Evolutionary conservation across 768 basidiomycete species (phyloP).

Genomic region (Suillus plorans): DNA sequence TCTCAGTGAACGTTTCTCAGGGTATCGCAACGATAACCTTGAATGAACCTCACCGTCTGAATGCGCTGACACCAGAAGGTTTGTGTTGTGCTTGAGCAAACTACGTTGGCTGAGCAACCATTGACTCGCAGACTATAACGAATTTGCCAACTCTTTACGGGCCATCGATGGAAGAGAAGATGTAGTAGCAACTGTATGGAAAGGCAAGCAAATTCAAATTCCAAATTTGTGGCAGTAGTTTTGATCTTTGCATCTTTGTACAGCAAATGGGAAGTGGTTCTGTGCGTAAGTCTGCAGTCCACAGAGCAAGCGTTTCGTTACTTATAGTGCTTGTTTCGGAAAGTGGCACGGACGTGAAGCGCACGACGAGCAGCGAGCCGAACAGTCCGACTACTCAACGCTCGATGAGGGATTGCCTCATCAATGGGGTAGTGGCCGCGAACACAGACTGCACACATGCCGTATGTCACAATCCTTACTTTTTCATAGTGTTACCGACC

Average conservation of each 20-base stretch:
- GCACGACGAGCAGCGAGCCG: too few species aligned
- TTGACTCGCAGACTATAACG: conserved; percentile 53
- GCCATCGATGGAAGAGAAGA: conserved; percentile 59
- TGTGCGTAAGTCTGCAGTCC: conserved; percentile 54
- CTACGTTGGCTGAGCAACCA: background rate
- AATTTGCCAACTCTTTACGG: conserved; percentile 55
- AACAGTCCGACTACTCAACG: conserved; percentile 7
- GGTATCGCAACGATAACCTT: conserved; percentile 71
- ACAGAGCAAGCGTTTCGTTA: background rate
- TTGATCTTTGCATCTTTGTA: background rate
- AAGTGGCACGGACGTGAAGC: conserved; percentile 61
- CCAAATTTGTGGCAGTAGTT: background rate
- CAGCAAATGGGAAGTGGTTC: conserved; percentile 71
- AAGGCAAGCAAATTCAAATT: conserved; percentile 45
- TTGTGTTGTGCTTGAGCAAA: conserved; percentile 20
- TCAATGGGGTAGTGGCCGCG: conserved; percentile 44
- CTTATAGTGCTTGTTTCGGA: background rate
- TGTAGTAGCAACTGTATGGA: conserved; percentile 66
- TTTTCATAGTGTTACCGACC: background rate
- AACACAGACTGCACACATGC: conserved; percentile 65
- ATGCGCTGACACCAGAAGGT: conserved; percentile 57
- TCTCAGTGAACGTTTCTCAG: conserved; percentile 48
- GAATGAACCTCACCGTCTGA: conserved; percentile 57
- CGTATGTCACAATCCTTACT: conserved; percentile 36
- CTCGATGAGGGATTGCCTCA: conserved; percentile 45